These are phyloP conservation scores for Xylaria scruposa DNA, from an alignment of 495 filamentous ascomycete species.

Conservation along the genomic window DNA sequence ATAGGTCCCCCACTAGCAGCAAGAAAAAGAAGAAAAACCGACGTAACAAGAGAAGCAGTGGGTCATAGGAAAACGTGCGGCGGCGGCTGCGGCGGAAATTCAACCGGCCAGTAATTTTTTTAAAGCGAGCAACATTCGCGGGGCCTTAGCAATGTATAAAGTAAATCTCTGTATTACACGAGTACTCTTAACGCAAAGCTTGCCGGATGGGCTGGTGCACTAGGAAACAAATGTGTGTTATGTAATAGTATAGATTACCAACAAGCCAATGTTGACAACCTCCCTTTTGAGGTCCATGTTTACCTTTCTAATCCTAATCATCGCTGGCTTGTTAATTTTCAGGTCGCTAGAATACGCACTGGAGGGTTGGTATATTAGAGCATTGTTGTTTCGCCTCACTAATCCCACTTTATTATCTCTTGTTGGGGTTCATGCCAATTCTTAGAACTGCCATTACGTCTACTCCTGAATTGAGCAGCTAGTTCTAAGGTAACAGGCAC, in stretches of 20 bases:
- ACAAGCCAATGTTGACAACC: neutral
- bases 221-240: neutral
- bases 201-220: neutral
- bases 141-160: neutral
- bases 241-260: conserved; percentile 1
- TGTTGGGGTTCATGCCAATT: neutral
- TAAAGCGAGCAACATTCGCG: neutral
- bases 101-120: neutral
- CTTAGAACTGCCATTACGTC: neutral
- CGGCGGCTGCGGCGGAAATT: neutral
- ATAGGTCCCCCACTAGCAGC: conserved; percentile 26
- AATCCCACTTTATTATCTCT: neutral
- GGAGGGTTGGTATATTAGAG: neutral
- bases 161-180: neutral
- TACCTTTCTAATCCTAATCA: neutral
- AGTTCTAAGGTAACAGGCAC: neutral
- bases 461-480: neutral
- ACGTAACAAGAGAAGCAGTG: conserved; percentile 52
- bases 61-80: conserved; percentile 36
- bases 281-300: neutral
- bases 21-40: conserved; percentile 46
- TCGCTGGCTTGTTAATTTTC: neutral
- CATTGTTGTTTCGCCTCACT: neutral
- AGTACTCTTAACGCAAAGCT: neutral
- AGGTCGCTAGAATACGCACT: neutral